Evolutionary conservation across 2,329 filamentous ascomycete genomes (phyloP).

Genomic region (Verticillium klebahnii): DNA sequence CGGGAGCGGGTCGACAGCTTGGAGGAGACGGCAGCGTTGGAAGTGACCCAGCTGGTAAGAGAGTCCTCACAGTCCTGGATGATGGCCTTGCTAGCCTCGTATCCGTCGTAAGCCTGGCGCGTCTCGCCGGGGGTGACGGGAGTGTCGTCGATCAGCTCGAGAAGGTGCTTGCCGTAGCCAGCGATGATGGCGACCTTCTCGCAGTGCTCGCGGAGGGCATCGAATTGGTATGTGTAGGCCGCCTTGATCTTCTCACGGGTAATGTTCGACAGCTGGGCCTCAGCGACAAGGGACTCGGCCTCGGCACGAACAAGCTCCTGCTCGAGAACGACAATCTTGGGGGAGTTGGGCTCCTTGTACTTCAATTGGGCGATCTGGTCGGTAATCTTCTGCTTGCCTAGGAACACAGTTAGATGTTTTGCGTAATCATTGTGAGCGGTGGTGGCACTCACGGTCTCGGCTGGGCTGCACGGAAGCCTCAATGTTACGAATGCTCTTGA

Average conservation of each 20-base stretch:
- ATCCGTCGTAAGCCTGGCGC: slow-evolving; percentile 91
- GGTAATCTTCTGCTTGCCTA: slow-evolving; percentile 98
- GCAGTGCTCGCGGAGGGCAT: slow-evolving; percentile 93
- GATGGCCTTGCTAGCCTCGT: slow-evolving; percentile 97
- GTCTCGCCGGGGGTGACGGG: slow-evolving; percentile 97
- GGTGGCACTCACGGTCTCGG: slow-evolving; percentile 73
- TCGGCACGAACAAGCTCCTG: slow-evolving; percentile 98
- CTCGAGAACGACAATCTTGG: slow-evolving; percentile 95
- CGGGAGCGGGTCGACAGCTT: slow-evolving; percentile 85
- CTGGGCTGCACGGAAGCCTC: slow-evolving; percentile 97
- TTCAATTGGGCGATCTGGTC: slow-evolving; percentile 98
- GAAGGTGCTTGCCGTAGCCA: slow-evolving; percentile 95
- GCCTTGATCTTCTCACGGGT: slow-evolving; percentile 99
- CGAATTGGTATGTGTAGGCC: slow-evolving; percentile 96
- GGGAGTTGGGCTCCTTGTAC: slow-evolving; percentile 98
- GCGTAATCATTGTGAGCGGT: too few relatives aligned
- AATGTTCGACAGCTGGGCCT: slow-evolving; percentile 98
- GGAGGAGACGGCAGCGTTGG: slow-evolving; percentile 82
- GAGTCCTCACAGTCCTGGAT: slow-evolving; percentile 99
- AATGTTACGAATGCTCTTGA: slow-evolving; percentile 99
- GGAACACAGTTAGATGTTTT: not conserved
- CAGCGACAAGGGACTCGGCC: slow-evolving; percentile 96
- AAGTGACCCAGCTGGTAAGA: slow-evolving; percentile 92
- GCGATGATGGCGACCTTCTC: slow-evolving; percentile 98
- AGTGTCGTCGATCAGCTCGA: slow-evolving; percentile 93